These are phyloP conservation scores for Lagenidium giganteum DNA, from an alignment of 352 stramenopile species.

Conservation along the genomic window DNA sequence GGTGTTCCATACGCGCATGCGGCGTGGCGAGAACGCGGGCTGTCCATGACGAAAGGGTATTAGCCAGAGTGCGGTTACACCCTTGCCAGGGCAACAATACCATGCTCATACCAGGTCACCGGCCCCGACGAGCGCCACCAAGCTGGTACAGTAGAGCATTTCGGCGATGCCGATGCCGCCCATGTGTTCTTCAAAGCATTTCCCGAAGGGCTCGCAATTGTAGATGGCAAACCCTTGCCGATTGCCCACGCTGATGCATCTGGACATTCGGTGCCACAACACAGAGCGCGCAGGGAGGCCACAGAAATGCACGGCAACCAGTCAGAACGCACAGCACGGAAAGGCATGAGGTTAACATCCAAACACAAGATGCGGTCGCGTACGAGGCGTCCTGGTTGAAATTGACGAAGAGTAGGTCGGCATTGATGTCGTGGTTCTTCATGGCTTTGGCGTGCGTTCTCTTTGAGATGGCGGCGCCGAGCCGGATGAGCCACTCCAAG, in stretches of 20 bases:
- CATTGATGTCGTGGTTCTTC: constrained; percentile 39
- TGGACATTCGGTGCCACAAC: too few relatives aligned
- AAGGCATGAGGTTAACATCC: background rate
- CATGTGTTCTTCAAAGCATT: constrained; percentile 83
- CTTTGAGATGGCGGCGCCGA: too few relatives aligned
- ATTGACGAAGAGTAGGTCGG: constrained; percentile 84
- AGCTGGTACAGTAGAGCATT: constrained; percentile 92
- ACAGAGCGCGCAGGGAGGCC: constrained; percentile 3
- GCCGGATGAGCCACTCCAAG: too few relatives aligned
- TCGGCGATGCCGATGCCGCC: constrained; percentile 88
- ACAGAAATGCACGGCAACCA: background rate
- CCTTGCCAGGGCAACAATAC: background rate
- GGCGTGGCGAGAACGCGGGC: constrained; percentile 86
- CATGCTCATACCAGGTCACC: constrained; percentile 69
- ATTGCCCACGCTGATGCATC: constrained; percentile 88
- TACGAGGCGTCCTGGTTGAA: constrained; percentile 92
- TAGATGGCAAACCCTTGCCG: constrained; percentile 86
- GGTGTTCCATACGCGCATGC: constrained; percentile 91
- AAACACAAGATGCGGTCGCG: too few relatives aligned
- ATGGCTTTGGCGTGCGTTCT: too few relatives aligned
- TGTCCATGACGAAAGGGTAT: constrained; percentile 17
- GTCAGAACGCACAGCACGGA: background rate
- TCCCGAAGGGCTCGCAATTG: constrained; percentile 90
- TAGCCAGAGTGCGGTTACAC: background rate
- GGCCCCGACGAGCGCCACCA: constrained; percentile 89